Base-by-base conservation (phyloP, 208 protist genomes). In the Leishmania turanica region DNA sequence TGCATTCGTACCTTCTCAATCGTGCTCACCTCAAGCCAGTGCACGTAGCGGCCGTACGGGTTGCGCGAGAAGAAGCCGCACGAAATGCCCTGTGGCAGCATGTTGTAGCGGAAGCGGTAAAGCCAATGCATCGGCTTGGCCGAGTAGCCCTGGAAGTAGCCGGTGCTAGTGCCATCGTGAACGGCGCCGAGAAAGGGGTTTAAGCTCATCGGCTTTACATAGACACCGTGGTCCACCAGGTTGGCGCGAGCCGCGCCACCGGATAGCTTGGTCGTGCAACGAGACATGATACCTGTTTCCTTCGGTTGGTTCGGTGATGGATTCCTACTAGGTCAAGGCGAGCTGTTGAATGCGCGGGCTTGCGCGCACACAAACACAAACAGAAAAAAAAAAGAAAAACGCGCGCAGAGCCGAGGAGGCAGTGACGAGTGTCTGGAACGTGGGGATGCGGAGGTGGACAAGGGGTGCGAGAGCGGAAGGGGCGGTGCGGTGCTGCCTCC, bases 21-120 rank as follows among this genome's bases (percentile, higher is more conserved):
- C 27, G 89, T 93, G 87, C 91, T 96, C 75, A 95, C 91, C 88
- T 97, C 93, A 51, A 97, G 91, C 92, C 93, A 97, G 84, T 97
- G 93, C 79, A 95, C 90, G 85, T 93, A 92, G 74, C 87, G 89
- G 72, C 91, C 91, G 79, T 93, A 92, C 54, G 93, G 93, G 87
- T 96, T 96, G 84, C 90, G 91, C 51, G 89, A 89, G 86, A 92
- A 94, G 86, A 96, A 94, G 81, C 91, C 91, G 49, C 86, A 88
- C 15, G 90, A 42, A 81, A 94, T 85, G 47, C 93, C 91, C 71
- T 87, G 86, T 5, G 93, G 93, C 0, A 94, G 87, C 54, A 90
- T 27, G 86, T 96, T 96, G 87, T 93, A 91, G 85, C 93, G 91
- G 79, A 94, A 96, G 86, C 93, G 89, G 85, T 96, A 96, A 58